These are phyloP conservation scores for Phytopythium mirpurense DNA, from an alignment of 352 stramenopile species.

Conservation along the genomic window DNA sequence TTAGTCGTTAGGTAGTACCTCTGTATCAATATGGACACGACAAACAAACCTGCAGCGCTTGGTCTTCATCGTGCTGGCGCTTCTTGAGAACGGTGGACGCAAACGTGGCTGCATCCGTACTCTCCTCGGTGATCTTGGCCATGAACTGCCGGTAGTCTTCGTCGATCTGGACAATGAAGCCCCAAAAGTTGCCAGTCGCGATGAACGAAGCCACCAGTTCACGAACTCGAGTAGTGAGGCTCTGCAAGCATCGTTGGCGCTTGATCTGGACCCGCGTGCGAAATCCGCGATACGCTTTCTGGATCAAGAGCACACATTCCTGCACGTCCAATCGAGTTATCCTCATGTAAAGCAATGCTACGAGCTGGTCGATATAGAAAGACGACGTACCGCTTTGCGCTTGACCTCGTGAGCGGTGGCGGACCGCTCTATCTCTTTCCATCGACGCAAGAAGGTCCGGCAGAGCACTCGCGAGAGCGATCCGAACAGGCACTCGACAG, in stretches of 20 bases:
- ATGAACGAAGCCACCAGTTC: slow-evolving; percentile 43
- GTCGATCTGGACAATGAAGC: slow-evolving; percentile 53
- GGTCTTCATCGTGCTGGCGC: slow-evolving; percentile 40
- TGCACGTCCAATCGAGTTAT: background rate
- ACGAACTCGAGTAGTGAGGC: slow-evolving; percentile 36
- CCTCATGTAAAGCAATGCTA: no score
- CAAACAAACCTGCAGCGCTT: slow-evolving; percentile 53
- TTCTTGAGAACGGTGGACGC: slow-evolving; percentile 37
- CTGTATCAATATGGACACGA: slow-evolving; percentile 2
- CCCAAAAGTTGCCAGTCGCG: slow-evolving; percentile 48
- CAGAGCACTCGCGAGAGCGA: background rate
- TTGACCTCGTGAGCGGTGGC: background rate
- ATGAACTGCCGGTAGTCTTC: slow-evolving; percentile 49
- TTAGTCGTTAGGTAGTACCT: no score
- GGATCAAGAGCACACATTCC: slow-evolving; percentile 32
- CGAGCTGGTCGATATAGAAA: background rate
- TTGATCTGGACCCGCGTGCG: slow-evolving; percentile 38
- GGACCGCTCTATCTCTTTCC: background rate
- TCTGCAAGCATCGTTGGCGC: slow-evolving; percentile 26
- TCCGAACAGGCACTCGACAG: background rate
- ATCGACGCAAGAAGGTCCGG: background rate
- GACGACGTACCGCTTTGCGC: background rate
- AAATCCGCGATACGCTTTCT: slow-evolving; percentile 46
- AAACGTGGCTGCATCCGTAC: slow-evolving; percentile 44
- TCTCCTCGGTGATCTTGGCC: slow-evolving; percentile 34